A percentile compares a stretch with the other conserved stretches of the same genome.
These are phyloP conservation scores for Geranium brycei DNA, from an alignment of 345 rosid genomes.

Conservation along the genomic window DNA sequence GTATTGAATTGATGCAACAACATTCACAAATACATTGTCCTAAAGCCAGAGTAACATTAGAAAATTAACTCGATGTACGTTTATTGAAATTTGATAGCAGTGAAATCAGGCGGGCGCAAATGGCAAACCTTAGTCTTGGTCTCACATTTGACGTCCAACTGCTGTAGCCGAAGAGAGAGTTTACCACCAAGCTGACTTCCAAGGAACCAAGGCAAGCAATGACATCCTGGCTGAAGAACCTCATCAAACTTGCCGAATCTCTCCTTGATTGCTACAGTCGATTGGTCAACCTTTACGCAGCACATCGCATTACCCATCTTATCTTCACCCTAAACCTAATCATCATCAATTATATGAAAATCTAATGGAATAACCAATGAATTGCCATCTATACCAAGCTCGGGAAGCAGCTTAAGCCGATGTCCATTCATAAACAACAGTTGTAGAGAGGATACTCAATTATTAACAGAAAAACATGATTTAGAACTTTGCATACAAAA, in stretches of 20 bases:
- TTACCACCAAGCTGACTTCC: conserved; percentile 27
- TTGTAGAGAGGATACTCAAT: too few relatives aligned
- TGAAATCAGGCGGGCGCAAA: background rate
- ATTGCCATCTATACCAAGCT: too few relatives aligned
- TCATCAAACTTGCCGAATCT: conserved; percentile 29
- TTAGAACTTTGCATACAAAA: too few relatives aligned
- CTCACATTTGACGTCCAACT: conserved; percentile 31
- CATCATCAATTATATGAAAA: too few relatives aligned
- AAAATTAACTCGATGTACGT: background rate
- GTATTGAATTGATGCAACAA: conserved; percentile 34
- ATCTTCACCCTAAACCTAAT: conserved; percentile 4
- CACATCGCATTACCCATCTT: conserved; percentile 28
- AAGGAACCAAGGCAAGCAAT: conserved; percentile 30
- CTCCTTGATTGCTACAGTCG: conserved; percentile 28
- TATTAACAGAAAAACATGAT: too few relatives aligned
- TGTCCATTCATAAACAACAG: too few relatives aligned
- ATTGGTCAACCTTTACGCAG: conserved; percentile 28
- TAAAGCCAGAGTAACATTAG: conserved; percentile 8
- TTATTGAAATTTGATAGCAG: too few relatives aligned
- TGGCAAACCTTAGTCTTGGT: conserved; percentile 28
- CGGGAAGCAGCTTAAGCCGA: too few relatives aligned
- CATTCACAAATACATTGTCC: conserved; percentile 41
- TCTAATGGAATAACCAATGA: too few relatives aligned
- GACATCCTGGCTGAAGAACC: conserved; percentile 33
- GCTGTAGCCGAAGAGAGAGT: conserved; percentile 30